Conservation (phyloP, 345 rosid species). For the Carallia pectinifolia region DNA sequence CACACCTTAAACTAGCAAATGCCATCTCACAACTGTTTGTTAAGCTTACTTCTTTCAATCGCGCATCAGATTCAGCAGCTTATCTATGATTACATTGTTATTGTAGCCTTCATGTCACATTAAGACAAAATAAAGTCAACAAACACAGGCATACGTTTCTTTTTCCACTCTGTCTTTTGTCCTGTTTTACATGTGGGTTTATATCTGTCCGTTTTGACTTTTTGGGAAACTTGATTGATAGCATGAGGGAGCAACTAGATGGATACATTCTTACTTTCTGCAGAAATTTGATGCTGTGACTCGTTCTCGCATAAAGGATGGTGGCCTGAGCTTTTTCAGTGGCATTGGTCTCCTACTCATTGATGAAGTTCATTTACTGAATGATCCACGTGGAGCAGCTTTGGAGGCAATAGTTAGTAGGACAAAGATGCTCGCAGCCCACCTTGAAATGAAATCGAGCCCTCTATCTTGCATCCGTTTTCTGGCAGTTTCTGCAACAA, state of each 20-base stretch:
- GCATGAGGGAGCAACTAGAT: background rate
- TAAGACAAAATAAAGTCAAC: no score
- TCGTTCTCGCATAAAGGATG: conserved; percentile 80
- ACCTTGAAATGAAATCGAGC: conserved; percentile 69
- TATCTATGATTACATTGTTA: no score
- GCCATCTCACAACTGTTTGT: no score
- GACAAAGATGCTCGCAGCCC: conserved; percentile 79
- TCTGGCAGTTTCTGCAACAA: conserved; percentile 92
- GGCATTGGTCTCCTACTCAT: conserved; percentile 84
- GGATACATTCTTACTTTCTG: conserved; percentile 13
- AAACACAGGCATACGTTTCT: no score
- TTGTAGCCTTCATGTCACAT: no score
- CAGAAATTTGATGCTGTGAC: conserved; percentile 98
- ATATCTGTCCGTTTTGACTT: no score
- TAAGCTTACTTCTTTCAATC: no score
- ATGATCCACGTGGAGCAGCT: conserved; percentile 95
- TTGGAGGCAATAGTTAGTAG: conserved; percentile 95
- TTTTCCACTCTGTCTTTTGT: no score
- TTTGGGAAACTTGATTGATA: background rate
- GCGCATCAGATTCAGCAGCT: no score
- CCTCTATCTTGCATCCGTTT: conserved; percentile 74
- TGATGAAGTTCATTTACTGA: conserved; percentile 95
- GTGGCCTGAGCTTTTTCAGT: conserved; percentile 92
- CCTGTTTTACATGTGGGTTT: no score
- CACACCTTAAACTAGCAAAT: background rate